phyloP scores from a whole-genome alignment of 2,329 filamentous ascomycete species.

The Keithomyces neogunnii region DNA sequence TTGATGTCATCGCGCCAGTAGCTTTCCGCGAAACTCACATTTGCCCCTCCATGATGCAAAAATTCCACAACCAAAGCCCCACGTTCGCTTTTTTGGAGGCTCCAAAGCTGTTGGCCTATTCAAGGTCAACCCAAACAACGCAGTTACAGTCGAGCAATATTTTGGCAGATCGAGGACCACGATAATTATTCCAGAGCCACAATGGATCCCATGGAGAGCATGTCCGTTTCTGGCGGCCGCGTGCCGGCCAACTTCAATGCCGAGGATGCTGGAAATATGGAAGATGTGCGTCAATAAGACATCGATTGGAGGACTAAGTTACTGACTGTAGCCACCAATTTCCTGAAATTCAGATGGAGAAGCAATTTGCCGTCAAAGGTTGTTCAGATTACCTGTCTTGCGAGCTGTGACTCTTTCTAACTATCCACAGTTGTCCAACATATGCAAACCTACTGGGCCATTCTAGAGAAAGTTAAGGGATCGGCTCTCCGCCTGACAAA shows the following conservation, averaged over 20 bases:
- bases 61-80: neutral
- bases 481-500: conserved; percentile 87
- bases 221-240: conserved; percentile 20
- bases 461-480: conserved; percentile 83
- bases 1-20: no score
- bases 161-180: neutral
- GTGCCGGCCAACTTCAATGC: conserved; percentile 51
- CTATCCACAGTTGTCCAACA: conserved; percentile 66
- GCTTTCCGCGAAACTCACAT: no score
- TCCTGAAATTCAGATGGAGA: conserved; percentile 69
- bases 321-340: neutral
- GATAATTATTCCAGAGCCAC: conserved; percentile 1
- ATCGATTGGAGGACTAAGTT: conserved; percentile 1
- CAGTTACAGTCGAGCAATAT: no score
- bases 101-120: neutral
- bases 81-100: neutral
- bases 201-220: conserved; percentile 32
- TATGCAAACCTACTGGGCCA: conserved; percentile 93
- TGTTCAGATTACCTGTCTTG: conserved; percentile 1
- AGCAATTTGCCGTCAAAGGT: conserved; percentile 98
- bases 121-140: neutral
- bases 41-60: neutral
- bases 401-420: neutral
- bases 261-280: conserved; percentile 45
- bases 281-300: conserved; percentile 39